Evolutionary conservation across 2,329 filamentous ascomycete genomes (phyloP).

Genomic region (Cercospora sp.): DNA sequence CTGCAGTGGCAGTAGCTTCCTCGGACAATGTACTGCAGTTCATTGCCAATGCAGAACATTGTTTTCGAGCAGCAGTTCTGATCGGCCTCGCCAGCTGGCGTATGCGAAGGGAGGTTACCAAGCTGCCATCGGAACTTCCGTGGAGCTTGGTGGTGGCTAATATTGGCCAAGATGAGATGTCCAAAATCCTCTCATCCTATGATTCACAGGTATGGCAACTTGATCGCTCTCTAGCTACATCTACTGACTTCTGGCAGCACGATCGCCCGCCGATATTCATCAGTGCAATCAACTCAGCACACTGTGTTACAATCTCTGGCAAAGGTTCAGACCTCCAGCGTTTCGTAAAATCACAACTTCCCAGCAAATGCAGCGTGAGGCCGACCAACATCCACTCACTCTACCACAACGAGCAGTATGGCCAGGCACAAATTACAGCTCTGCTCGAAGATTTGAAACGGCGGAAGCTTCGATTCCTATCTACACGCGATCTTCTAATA

Average conservation of each 20-base stretch:
- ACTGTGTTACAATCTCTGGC: conserved; percentile 12
- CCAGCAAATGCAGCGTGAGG: conserved; percentile 6
- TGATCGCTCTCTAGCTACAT: background rate
- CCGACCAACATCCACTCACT: conserved; percentile 13
- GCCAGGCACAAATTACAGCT: background rate
- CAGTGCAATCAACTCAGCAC: conserved; percentile 8
- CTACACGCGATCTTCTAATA: conserved; percentile 5
- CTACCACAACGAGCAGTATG: conserved; percentile 8
- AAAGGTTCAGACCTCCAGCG: background rate
- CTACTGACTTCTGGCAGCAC: background rate
- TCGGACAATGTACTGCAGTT: conserved; percentile 1
- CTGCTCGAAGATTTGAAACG: background rate
- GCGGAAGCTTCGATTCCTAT: background rate
- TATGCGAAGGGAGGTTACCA: background rate
- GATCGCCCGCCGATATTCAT: background rate
- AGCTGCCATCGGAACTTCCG: conserved; percentile 5
- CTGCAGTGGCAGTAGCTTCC: conserved; percentile 14
- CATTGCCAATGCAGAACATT: conserved; percentile 9
- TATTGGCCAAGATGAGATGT: conserved; percentile 7
- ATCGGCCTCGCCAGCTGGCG: conserved; percentile 10
- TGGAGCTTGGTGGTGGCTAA: conserved; percentile 14
- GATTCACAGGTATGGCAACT: background rate
- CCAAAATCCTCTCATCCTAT: background rate
- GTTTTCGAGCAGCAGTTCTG: conserved; percentile 14
- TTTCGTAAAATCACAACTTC: conserved; percentile 9